These are phyloP conservation scores for Rosa multiflora DNA, from an alignment of 306 rosid species.

Conservation along the genomic window DNA sequence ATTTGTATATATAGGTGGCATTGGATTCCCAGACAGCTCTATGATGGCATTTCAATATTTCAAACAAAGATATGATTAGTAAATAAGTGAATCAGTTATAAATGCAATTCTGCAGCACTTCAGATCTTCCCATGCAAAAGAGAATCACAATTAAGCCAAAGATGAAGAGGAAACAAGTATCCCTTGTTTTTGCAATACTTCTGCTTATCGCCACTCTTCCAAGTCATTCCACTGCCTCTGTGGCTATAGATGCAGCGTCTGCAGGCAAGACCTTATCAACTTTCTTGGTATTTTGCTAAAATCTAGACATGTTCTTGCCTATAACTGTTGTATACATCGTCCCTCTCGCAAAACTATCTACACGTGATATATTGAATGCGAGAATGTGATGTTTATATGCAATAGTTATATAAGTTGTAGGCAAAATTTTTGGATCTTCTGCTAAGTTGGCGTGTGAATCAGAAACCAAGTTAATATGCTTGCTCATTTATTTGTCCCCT, in stretches of 20 bases:
- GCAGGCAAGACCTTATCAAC: constrained; percentile 15
- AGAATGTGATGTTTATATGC: background rate
- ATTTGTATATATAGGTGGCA: background rate
- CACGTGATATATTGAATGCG: background rate
- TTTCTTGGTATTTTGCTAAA: background rate
- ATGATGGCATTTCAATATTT: constrained; percentile 14
- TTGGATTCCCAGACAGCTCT: constrained; percentile 36
- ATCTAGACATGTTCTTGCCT: background rate
- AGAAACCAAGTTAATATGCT: background rate
- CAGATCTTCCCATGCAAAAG: constrained; percentile 16
- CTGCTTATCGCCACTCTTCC: constrained; percentile 17
- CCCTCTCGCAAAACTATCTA: background rate
- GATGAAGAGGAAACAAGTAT: constrained; percentile 19
- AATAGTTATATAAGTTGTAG: background rate
- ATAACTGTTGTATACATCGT: background rate
- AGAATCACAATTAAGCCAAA: constrained; percentile 4
- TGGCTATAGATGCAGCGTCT: constrained; percentile 19
- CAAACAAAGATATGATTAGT: constrained; percentile 25
- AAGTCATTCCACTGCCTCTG: constrained; percentile 4
- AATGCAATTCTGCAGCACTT: constrained; percentile 3
- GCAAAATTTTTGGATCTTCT: background rate
- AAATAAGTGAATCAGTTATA: background rate
- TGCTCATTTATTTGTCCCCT: background rate
- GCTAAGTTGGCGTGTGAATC: background rate
- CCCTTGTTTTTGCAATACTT: constrained; percentile 20